Conservation (phyloP, 75 land plant genomes). For the Larix kaempferi region DNA sequence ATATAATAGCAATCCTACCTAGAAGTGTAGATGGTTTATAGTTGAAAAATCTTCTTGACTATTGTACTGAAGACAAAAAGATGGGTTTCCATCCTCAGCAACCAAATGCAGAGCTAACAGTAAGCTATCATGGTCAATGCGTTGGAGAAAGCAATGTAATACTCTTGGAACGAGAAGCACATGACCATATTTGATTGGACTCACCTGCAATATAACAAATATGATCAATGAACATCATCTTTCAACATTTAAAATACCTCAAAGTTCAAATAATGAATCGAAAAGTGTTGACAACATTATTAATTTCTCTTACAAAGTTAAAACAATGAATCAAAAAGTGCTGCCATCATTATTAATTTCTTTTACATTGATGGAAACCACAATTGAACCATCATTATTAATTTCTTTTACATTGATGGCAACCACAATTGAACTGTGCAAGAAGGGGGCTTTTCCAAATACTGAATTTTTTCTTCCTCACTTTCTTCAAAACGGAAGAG, state of each 20-base stretch:
- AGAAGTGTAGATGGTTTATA: no score
- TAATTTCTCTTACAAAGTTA: not conserved
- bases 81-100: not conserved
- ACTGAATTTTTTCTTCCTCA: conserved; percentile 19
- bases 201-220: conserved; percentile 27
- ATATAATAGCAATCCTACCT: no score
- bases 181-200: conserved; percentile 71
- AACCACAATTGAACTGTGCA: conserved; percentile 21
- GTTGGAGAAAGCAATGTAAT: conserved; percentile 15
- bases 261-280: not conserved
- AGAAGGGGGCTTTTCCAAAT: conserved; percentile 21
- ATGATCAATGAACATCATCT: no score
- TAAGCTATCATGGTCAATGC: conserved; percentile 11
- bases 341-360: not conserved
- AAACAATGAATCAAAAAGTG: not conserved
- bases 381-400: not conserved
- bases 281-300: not conserved
- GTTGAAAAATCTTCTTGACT: no score
- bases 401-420: no score
- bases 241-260: no score
- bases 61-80: no score
- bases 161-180: conserved; percentile 47
- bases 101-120: no score
- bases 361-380: no score
- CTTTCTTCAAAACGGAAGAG: conserved; percentile 44